Base-by-base conservation (phyloP, 768 basidiomycete genomes). In the Russula sp. region DNA sequence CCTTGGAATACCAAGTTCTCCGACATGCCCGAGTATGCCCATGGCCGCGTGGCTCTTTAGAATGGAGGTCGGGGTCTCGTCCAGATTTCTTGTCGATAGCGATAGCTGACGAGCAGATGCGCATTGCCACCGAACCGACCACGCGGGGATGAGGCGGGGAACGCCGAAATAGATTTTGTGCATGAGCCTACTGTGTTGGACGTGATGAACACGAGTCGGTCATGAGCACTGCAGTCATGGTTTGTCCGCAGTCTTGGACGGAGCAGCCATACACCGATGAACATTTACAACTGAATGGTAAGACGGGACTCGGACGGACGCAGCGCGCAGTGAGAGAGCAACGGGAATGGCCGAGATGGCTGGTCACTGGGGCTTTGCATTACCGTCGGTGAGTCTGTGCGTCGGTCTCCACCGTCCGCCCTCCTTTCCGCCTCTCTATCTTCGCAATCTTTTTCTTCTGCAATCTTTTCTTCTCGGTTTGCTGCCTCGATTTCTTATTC, bases 341-440 rank as follows among this genome's bases (percentile, higher is more conserved):
- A 56, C 54, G 54, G 54, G 54, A 56, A 56, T 38, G 38, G 54
- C 54, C 54, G 54, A 56, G 54, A 30, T 5, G 22, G 22, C 36
- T 38, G 54, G 20, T 13, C n/a, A 48, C 46, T 44, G 46, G 46
- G 44, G 52, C 52, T 34, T 22, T 53, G 36, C 53, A 22, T 22
- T 36, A 30, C 28, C 34, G 22, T n/a, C 20, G 11, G 28, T 10
- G 51, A n/a, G n/a, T 9, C 36, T 38, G 2, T 22, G n/a, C 6
- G 46, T 48, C 22, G 4, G 46, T 48, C 46, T 48, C 22, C 22
- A 48, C 22, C 46, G 36, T 10, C 46, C 8, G 20, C 46, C 46
- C 46, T 14, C 44, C 14, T 46, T 46, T 18, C 18, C 14, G 13
- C n/a, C 6, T 8, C 11, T 6, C 32, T 11, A 22, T 20, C n/a